Percentiles rank a stretch among this genome's conserved stretches.
phyloP scores from a whole-genome alignment of 179 eudicot genomes.

The Pouteria campechiana region DNA sequence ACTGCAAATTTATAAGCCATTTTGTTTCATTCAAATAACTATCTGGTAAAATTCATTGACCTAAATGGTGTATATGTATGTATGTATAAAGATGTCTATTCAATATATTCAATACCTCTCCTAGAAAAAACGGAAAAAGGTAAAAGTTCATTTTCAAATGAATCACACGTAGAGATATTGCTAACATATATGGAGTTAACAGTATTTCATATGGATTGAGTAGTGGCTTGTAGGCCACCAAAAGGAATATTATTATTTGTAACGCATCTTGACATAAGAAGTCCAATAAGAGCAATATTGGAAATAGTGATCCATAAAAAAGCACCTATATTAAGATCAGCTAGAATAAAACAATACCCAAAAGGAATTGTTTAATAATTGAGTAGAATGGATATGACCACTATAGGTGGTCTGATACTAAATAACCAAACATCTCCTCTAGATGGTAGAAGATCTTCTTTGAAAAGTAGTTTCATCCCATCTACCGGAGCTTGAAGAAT shows the following conservation, averaged over 20 bases:
- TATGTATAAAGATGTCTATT: not conserved
- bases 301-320: constrained; percentile 2
- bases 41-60: not conserved
- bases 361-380: not conserved
- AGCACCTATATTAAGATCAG: not conserved
- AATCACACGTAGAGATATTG: constrained; percentile 2
- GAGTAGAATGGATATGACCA: not conserved
- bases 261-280: constrained; percentile 2
- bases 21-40: not conserved
- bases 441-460: constrained; percentile 3
- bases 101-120: not conserved
- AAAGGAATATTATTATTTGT: not conserved
- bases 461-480: constrained; percentile 2
- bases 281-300: not conserved
- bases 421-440: not conserved
- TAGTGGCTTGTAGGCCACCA: not conserved
- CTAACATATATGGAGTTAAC: not conserved
- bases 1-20: not conserved
- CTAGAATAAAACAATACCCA: not conserved
- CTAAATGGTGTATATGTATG: not conserved
- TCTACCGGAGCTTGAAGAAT: too few relatives aligned
- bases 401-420: constrained; percentile 1
- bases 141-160: not conserved
- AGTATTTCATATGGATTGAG: not conserved
- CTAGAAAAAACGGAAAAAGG: not conserved